Conservation (phyloP, 1,284 basidiomycete species). For the Leccinum griseonigrum region DNA sequence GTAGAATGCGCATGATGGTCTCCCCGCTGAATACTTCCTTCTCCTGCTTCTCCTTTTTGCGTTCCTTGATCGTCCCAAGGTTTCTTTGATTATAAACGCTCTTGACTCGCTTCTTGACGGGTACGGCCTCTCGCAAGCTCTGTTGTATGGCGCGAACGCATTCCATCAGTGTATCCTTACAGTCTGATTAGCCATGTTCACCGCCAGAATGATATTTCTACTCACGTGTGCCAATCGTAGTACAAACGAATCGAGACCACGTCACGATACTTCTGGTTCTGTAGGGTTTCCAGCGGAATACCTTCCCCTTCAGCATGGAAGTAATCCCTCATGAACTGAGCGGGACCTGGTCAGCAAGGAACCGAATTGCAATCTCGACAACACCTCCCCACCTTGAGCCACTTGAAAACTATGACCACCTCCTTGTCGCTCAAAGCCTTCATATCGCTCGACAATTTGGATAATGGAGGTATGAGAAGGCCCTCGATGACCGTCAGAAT, state of each 20-base stretch:
- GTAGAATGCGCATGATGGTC: slow-evolving; percentile 87
- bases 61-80: slow-evolving; percentile 92
- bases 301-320: slow-evolving; percentile 95
- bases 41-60: slow-evolving; percentile 88
- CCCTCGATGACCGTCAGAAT: slow-evolving; percentile 87
- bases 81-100: slow-evolving; percentile 89
- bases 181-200: slow-evolving; percentile 8
- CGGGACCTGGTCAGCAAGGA: slow-evolving; percentile 5
- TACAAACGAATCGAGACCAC: slow-evolving; percentile 87
- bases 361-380: no score
- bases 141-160: slow-evolving; percentile 92
- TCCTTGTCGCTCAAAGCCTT: slow-evolving; percentile 91
- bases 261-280: slow-evolving; percentile 95
- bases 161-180: slow-evolving; percentile 88
- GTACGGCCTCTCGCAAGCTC: slow-evolving; percentile 68
- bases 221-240: slow-evolving; percentile 90
- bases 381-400: slow-evolving; percentile 72
- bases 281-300: slow-evolving; percentile 84
- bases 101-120: slow-evolving; percentile 87
- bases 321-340: slow-evolving; percentile 88
- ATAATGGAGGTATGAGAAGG: slow-evolving; percentile 89
- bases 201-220: slow-evolving; percentile 14
- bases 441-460: slow-evolving; percentile 89
- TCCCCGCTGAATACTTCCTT: slow-evolving; percentile 72
- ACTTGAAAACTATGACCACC: slow-evolving; percentile 97